These are phyloP conservation scores for Phialophora expanda DNA, from an alignment of 2,329 filamentous ascomycete genomes.

Conservation along the genomic window DNA sequence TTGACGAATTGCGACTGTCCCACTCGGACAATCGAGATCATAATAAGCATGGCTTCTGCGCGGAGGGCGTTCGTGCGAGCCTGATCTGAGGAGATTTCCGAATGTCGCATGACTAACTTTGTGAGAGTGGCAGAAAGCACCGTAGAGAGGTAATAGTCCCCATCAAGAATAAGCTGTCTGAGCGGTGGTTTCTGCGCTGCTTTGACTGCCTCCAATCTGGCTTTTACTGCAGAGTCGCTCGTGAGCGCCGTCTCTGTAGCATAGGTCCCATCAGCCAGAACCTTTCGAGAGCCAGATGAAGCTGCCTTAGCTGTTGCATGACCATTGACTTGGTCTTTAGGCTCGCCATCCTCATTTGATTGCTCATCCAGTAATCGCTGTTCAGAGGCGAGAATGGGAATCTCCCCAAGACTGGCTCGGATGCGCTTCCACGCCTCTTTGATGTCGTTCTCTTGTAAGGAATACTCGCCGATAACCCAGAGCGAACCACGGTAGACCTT, in stretches of 20 bases:
- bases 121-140: constrained; percentile 95
- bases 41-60: constrained; percentile 98
- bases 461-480: constrained; percentile 98
- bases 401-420: constrained; percentile 89
- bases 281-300: constrained; percentile 74
- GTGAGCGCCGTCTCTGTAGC: constrained; percentile 96
- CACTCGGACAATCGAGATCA: constrained; percentile 98
- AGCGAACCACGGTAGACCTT: constrained; percentile 97
- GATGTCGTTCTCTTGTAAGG: constrained; percentile 89
- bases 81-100: constrained; percentile 83
- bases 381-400: constrained; percentile 93
- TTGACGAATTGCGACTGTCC: constrained; percentile 99
- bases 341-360: constrained; percentile 68
- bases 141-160: constrained; percentile 93
- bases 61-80: constrained; percentile 91
- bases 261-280: constrained; percentile 95
- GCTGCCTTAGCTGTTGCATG: constrained; percentile 76
- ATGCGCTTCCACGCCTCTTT: constrained; percentile 97
- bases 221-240: constrained; percentile 85
- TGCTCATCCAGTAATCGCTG: constrained; percentile 88
- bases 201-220: constrained; percentile 94
- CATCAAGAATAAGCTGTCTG: constrained; percentile 91
- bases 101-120: constrained; percentile 96
- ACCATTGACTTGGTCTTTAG: constrained; percentile 75
- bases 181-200: constrained; percentile 95